phyloP scores from a whole-genome alignment of 305 asterid genomes.

The Fraxinus velutina region DNA sequence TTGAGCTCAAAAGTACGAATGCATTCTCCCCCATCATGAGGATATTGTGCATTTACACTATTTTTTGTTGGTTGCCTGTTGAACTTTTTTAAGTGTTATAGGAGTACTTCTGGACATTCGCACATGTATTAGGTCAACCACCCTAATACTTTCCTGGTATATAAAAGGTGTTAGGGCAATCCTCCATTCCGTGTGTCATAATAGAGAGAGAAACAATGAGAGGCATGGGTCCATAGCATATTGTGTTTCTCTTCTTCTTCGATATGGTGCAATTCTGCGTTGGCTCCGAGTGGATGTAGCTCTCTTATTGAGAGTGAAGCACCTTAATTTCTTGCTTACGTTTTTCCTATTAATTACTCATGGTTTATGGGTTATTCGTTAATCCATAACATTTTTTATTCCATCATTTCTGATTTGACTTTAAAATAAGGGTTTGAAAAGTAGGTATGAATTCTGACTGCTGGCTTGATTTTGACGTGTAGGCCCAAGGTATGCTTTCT shows the following conservation, averaged over 20 bases:
- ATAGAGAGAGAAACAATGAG: not conserved
- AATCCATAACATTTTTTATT: conserved; percentile 9
- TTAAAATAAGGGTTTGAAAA: conserved; percentile 7
- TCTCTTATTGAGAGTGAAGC: not conserved
- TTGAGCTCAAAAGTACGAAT: not conserved
- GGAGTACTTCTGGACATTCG: not conserved
- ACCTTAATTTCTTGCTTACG: conserved; percentile 8
- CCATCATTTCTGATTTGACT: conserved; percentile 17
- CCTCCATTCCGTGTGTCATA: not conserved
- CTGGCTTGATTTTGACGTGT: conserved; percentile 30
- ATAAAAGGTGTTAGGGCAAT: not conserved
- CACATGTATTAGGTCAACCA: not conserved
- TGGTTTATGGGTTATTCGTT: not conserved
- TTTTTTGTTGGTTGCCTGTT: not conserved
- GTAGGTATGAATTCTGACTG: conserved; percentile 21
- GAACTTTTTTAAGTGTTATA: not conserved
- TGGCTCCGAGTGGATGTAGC: not conserved
- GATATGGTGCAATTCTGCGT: not conserved
- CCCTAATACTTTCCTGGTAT: not conserved
- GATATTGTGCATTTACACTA: not conserved
- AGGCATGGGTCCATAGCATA: not conserved
- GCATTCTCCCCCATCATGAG: not conserved
- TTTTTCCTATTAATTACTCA: conserved; percentile 1
- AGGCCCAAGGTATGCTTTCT: conserved; percentile 93
- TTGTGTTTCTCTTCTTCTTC: not conserved